Conservation (phyloP, 768 basidiomycete genomes). For the Tremella mesenterica region DNA sequence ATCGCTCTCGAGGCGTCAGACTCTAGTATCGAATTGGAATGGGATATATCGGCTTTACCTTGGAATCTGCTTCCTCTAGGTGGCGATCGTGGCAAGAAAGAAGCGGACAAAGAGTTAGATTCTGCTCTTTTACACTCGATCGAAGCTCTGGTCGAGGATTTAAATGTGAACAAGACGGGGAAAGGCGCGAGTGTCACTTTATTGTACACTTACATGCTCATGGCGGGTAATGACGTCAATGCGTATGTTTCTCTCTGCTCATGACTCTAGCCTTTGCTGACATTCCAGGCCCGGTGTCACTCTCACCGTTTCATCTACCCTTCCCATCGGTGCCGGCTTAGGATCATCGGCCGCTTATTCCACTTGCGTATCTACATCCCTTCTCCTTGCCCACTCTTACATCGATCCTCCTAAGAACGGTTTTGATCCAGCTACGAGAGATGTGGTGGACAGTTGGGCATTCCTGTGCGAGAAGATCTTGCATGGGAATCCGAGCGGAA, state of each 20-base stretch:
- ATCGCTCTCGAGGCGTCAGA: conserved; percentile 71
- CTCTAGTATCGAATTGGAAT: conserved; percentile 62
- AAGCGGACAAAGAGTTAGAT: conserved; percentile 57
- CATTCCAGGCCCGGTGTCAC: conserved; percentile 60
- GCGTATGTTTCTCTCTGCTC: conserved; percentile 50
- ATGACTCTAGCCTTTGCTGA: not conserved
- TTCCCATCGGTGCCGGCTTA: conserved; percentile 90
- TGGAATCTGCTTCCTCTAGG: conserved; percentile 32
- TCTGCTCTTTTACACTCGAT: conserved; percentile 65
- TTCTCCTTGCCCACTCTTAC: conserved; percentile 66
- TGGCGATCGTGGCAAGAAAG: conserved; percentile 48
- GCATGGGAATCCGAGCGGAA: conserved; percentile 93
- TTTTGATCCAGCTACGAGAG: conserved; percentile 57
- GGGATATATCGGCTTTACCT: conserved; percentile 56
- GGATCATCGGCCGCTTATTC: conserved; percentile 97
- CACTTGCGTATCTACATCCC: conserved; percentile 67
- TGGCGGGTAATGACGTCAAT: conserved; percentile 51
- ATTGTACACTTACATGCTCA: conserved; percentile 84
- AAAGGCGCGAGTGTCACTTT: conserved; percentile 60
- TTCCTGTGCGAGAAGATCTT: conserved; percentile 92
- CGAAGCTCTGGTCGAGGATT: conserved; percentile 43
- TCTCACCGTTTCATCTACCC: conserved; percentile 72
- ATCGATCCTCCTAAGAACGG: conserved; percentile 48
- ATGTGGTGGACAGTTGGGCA: conserved; percentile 83
- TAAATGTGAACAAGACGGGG: conserved; percentile 42